These are phyloP conservation scores for Rhododendron simsii DNA, from an alignment of 148 eudicot species.

Conservation along the genomic window DNA sequence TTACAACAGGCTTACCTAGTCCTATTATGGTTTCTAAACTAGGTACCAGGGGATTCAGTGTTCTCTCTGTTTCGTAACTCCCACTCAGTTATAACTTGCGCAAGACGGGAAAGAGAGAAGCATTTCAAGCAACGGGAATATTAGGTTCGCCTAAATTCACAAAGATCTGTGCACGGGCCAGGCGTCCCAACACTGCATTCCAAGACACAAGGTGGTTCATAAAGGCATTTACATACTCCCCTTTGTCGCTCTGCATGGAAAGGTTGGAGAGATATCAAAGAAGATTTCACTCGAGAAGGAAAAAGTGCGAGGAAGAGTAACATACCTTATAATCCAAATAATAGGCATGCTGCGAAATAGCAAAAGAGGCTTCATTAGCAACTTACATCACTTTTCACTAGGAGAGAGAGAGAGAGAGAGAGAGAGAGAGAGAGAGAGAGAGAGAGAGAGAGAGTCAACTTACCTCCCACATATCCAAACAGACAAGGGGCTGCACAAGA, in stretches of 20 bases:
- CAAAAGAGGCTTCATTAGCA: constrained; percentile 1
- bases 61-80: not conserved
- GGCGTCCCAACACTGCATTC: constrained; percentile 69
- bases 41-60: not conserved
- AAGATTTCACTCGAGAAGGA: not conserved
- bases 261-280: not conserved
- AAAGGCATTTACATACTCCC: constrained; percentile 52
- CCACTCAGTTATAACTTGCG: not conserved
- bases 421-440: constrained; percentile 13
- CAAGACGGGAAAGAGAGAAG: not conserved
- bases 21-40: not conserved
- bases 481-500: constrained; percentile 70
- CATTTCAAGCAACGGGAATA: constrained; percentile 58
- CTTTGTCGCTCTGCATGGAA: constrained; percentile 63
- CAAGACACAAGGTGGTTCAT: constrained; percentile 91
- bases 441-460: constrained; percentile 3
- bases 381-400: not conserved
- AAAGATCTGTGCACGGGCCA: constrained; percentile 77
- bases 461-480: constrained; percentile 98
- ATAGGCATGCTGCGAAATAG: constrained; percentile 92
- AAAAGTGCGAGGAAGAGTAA: not conserved
- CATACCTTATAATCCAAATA: constrained; percentile 85
- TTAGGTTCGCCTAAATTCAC: constrained; percentile 89
- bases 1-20: not conserved
- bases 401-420: not conserved